Evolutionary conservation across 805 yeast species (phyloP).

Genomic region (Ogataea naganishii): DNA sequence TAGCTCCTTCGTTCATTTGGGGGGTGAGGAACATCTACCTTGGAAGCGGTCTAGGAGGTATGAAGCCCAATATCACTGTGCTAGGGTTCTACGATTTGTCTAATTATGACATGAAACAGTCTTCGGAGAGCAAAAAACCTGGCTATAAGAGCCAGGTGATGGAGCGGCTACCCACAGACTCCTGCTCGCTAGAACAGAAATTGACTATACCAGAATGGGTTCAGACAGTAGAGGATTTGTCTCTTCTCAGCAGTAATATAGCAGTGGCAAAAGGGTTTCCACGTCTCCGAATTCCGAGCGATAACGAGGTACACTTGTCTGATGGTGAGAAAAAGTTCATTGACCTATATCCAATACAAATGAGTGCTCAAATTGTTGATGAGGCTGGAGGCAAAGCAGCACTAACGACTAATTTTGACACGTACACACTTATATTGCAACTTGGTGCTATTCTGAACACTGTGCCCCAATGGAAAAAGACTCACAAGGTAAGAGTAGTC

Average conservation of each 20-base stretch:
- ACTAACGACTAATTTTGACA: slow-evolving; percentile 86
- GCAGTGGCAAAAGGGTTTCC: slow-evolving; percentile 91
- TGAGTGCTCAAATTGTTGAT: slow-evolving; percentile 75
- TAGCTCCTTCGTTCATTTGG: slow-evolving; percentile 87
- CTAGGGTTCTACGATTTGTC: slow-evolving; percentile 75
- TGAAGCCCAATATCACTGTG: slow-evolving; percentile 94
- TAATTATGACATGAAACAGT: slow-evolving; percentile 6
- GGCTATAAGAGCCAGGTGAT: slow-evolving; percentile 18
- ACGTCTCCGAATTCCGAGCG: slow-evolving; percentile 52
- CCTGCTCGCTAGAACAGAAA: slow-evolving; percentile 60
- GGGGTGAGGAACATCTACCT: slow-evolving; percentile 87
- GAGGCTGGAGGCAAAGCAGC: slow-evolving; percentile 58
- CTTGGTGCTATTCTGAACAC: slow-evolving; percentile 89
- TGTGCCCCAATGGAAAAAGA: slow-evolving; percentile 85
- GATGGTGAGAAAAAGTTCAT: slow-evolving; percentile 42
- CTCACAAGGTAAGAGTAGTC: slow-evolving; percentile 69
- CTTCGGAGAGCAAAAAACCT: slow-evolving; percentile 14
- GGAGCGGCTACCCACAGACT: slow-evolving; percentile 46
- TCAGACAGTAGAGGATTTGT: slow-evolving; percentile 80
- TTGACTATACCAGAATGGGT: slow-evolving; percentile 82
- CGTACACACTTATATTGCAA: slow-evolving; percentile 88
- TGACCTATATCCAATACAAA: slow-evolving; percentile 93
- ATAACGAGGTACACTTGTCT: slow-evolving; percentile 21
- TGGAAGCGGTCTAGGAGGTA: slow-evolving; percentile 97
- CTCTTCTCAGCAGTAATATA: slow-evolving; percentile 81